Percentiles rank a stretch among this genome's conserved stretches.
Evolutionary conservation across 1,139 yeast genomes (phyloP).

Genomic region (Diutina ranongensis): DNA sequence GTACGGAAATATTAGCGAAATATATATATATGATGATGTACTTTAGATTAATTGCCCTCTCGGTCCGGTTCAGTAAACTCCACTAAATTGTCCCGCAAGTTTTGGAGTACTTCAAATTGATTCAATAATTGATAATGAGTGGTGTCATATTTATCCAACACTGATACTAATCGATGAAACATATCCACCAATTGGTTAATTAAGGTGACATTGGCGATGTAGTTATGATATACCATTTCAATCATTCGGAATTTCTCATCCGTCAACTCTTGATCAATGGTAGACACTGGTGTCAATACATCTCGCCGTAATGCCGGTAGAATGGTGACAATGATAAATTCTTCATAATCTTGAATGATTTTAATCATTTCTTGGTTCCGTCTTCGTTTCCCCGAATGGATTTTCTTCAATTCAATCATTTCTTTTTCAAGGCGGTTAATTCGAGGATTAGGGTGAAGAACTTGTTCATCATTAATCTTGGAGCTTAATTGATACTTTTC

Average conservation of each 20-base stretch:
- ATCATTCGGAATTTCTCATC: constrained; percentile 1
- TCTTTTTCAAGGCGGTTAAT: background rate
- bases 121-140: background rate
- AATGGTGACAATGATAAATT: background rate
- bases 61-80: background rate
- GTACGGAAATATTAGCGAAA: background rate
- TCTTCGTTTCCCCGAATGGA: background rate
- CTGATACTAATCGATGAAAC: background rate
- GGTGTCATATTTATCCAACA: background rate
- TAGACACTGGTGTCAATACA: background rate
- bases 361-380: background rate
- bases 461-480: background rate
- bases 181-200: background rate
- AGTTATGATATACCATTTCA: background rate
- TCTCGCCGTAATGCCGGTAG: background rate
- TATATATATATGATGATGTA: too few species aligned
- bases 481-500: background rate
- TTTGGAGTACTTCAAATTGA: constrained; percentile 3
- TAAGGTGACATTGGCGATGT: background rate
- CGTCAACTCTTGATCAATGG: background rate
- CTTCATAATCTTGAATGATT: constrained; percentile 2
- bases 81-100: background rate
- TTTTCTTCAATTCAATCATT: background rate
- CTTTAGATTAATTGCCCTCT: too few species aligned
- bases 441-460: background rate